Evolutionary conservation across 2,329 filamentous ascomycete species (phyloP).

Genomic region (Raffaelea albimanens): DNA sequence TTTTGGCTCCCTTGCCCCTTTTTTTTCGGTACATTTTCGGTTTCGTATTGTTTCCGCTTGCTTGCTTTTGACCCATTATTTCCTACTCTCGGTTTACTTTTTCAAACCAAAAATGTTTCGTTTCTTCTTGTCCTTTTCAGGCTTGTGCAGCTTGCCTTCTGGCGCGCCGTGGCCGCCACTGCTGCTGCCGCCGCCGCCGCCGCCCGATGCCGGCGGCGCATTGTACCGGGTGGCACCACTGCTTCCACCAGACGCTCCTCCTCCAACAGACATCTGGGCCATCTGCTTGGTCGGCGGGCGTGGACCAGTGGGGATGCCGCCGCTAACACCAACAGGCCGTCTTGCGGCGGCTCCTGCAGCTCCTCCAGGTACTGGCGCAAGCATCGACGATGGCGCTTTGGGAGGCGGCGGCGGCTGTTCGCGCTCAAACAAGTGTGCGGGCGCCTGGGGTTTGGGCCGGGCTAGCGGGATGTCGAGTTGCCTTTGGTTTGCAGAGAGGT

Average conservation of each 20-base stretch:
- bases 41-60: too few species aligned
- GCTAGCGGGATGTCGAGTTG: slow-evolving; percentile 75
- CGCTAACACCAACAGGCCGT: slow-evolving; percentile 16
- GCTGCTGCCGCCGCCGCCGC: not conserved
- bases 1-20: too few species aligned
- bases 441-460: slow-evolving; percentile 68
- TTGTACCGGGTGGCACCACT: slow-evolving; percentile 10
- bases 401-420: slow-evolving; percentile 43
- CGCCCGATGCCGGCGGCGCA: slow-evolving; percentile 13
- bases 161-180: too few species aligned
- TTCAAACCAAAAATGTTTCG: slow-evolving; percentile 23
- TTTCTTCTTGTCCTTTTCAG: slow-evolving; percentile 31
- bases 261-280: slow-evolving; percentile 42
- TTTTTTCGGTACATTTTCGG: too few species aligned
- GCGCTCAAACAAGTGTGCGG: slow-evolving; percentile 77
- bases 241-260: slow-evolving; percentile 17
- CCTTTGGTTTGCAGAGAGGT: slow-evolving; percentile 66
- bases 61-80: too few species aligned
- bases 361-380: slow-evolving; percentile 14
- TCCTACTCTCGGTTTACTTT: slow-evolving; percentile 16
- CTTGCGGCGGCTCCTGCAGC: slow-evolving; percentile 1
- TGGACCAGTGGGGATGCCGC: slow-evolving; percentile 21
- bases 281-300: slow-evolving; percentile 45
- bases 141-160: slow-evolving; percentile 34
- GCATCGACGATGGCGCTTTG: not conserved